Conservation (phyloP, 179 eudicot genomes). For the Silene vulgaris region DNA sequence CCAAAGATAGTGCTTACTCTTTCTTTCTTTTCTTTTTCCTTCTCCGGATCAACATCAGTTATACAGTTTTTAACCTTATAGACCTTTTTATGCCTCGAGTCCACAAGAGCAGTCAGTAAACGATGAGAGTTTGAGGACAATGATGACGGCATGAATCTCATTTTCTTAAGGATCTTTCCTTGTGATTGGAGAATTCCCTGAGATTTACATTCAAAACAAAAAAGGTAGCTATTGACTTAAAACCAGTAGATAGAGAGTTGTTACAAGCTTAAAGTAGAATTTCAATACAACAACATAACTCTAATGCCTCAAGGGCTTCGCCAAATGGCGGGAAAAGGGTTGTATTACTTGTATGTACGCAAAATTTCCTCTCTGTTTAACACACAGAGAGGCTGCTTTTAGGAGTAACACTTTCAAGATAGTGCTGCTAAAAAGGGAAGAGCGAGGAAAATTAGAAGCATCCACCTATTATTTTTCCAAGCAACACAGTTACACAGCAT, state of each 20-base stretch:
- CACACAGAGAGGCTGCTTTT: too few relatives aligned
- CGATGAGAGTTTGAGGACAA: slow-evolving; percentile 87
- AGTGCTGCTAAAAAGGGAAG: too few relatives aligned
- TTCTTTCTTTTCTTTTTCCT: slow-evolving; percentile 91
- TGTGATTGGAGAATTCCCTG: slow-evolving; percentile 98
- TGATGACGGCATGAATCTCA: slow-evolving; percentile 98
- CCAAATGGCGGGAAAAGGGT: neutral
- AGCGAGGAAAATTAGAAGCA: too few relatives aligned
- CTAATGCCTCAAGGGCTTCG: neutral
- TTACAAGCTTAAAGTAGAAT: neutral
- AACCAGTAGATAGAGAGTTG: slow-evolving; percentile 7
- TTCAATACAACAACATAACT: neutral
- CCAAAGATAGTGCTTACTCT: slow-evolving; percentile 39
- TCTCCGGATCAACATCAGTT: slow-evolving; percentile 98
- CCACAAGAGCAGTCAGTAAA: slow-evolving; percentile 88
- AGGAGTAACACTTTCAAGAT: too few relatives aligned
- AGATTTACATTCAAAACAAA: slow-evolving; percentile 13
- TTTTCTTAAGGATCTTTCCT: slow-evolving; percentile 72
- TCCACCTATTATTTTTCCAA: too few relatives aligned
- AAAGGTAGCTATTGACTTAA: neutral
- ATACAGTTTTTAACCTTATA: slow-evolving; percentile 86
- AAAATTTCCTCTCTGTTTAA: too few relatives aligned
- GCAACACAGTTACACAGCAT: too few relatives aligned
- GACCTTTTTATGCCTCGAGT: slow-evolving; percentile 89
- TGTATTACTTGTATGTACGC: neutral